Conservation (phyloP, 495 filamentous ascomycete genomes). For the Tuber melanosporum region DNA sequence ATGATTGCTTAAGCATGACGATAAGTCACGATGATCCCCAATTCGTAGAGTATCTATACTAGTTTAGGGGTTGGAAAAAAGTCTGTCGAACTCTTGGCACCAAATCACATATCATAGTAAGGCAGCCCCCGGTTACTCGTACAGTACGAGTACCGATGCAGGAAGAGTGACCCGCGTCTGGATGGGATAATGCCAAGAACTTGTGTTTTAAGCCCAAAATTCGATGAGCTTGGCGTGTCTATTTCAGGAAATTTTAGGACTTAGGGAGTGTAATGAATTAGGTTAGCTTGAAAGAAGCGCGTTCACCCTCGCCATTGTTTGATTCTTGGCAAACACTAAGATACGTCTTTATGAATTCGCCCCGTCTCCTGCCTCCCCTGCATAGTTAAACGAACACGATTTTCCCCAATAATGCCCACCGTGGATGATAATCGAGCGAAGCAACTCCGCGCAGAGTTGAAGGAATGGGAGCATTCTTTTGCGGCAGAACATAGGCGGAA, state of each 20-base stretch:
- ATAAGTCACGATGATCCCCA: too few species aligned
- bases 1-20: neutral
- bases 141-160: too few species aligned
- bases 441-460: slow-evolving; percentile 64
- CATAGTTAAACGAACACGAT: neutral
- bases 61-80: too few species aligned
- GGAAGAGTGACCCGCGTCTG: neutral
- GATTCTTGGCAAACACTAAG: neutral
- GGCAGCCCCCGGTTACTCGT: too few species aligned
- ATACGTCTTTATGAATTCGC: neutral
- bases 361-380: neutral
- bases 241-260: neutral
- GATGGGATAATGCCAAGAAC: neutral
- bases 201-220: neutral
- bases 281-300: neutral
- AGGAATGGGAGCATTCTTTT: slow-evolving; percentile 79
- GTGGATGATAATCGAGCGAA: slow-evolving; percentile 1
- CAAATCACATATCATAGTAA: too few species aligned
- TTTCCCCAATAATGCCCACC: neutral
- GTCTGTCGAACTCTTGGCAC: too few species aligned
- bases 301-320: neutral
- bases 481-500: slow-evolving; percentile 66
- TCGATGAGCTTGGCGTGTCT: neutral
- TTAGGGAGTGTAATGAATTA: neutral
- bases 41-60: too few species aligned